Percentiles rank a stretch among this genome's conserved stretches.
phyloP scores from a whole-genome alignment of 805 yeast genomes.

The Danielozyma ontarioensis region DNA sequence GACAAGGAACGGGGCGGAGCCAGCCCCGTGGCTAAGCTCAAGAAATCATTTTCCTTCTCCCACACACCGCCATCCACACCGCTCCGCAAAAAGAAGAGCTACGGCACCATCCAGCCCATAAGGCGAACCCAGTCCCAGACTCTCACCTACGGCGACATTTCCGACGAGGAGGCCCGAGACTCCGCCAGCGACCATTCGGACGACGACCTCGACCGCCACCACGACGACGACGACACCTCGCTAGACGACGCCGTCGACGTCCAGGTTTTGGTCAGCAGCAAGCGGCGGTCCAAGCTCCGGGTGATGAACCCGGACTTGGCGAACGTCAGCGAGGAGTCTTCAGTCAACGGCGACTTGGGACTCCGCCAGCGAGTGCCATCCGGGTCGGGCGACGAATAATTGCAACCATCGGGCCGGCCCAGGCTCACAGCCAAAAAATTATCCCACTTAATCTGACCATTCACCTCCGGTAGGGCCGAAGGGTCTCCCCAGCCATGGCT shows the following conservation, averaged over 20 bases:
- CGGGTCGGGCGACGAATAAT: no score
- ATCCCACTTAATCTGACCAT: no score
- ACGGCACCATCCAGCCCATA: background rate
- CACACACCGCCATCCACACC: slow-evolving; percentile 19
- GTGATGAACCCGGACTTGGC: slow-evolving; percentile 56
- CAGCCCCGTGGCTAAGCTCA: slow-evolving; percentile 11
- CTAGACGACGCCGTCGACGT: slow-evolving; percentile 54
- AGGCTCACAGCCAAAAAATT: no score
- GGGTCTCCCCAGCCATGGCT: no score
- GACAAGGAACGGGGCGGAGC: slow-evolving; percentile 1
- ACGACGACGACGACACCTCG: slow-evolving; percentile 28
- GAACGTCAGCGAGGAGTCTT: no score
- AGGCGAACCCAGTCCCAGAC: background rate
- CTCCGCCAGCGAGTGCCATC: no score
- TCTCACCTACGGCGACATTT: background rate
- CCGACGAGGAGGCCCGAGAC: slow-evolving; percentile 3
- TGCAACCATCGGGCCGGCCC: no score
- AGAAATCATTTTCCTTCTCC: slow-evolving; percentile 18
- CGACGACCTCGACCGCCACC: slow-evolving; percentile 4
- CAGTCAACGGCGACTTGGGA: no score
- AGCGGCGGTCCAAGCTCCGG: slow-evolving; percentile 53
- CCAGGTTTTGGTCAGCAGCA: slow-evolving; percentile 65
- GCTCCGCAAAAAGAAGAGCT: slow-evolving; percentile 6
- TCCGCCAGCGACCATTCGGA: slow-evolving; percentile 1
- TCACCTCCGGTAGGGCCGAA: no score